Base-by-base conservation (phyloP, 768 basidiomycete species). In the Clitopilus hobsonii region DNA sequence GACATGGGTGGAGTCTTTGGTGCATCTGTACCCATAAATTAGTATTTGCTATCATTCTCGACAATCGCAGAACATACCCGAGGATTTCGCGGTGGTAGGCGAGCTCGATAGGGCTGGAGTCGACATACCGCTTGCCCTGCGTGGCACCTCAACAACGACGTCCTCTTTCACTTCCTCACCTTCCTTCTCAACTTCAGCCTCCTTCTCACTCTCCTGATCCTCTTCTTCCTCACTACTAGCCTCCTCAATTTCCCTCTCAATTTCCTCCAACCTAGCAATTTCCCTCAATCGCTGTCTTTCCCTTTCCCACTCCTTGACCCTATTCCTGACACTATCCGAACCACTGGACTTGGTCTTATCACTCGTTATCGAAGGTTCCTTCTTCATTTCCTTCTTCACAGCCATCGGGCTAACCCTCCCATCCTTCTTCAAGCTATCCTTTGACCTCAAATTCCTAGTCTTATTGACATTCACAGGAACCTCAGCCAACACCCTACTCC, bases 281-380 rank as follows among this genome's bases (percentile, higher is more conserved):
- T 89, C 87, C 60, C 88, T 76, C 63, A 89, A 67, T 56, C 86
- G 73, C 67, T 84, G 78, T 29, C 80, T 78, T 67, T 89, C 88
- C 38, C 83, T 73, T 64, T 91, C 88, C 88, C 89, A 91, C 60
- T 89, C 88, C 59, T 75, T 75, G 60, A 90, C 84, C 10, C 89
- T 75, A 55, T 88, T 81, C 55, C 77, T 78, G 16, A 79, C 79
- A 53, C 69, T 73, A 45, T 79, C 80, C 52, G 22, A 45, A 16
- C 41, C 41, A 23, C 41, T 45, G 10, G 18, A 18, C 41, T 18
- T 45, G 3, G 41, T 45, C 41, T 45, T 45, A 23, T 45, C 41
- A 23, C 41, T 45, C 5, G 22, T 23, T 2, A 18, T 18, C 41
- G 41, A 45, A 20, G 41, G 41, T 20, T 45, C 41, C 41, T 45